Conservation (phyloP, 495 filamentous ascomycete genomes). For the Penicillium lividum region DNA sequence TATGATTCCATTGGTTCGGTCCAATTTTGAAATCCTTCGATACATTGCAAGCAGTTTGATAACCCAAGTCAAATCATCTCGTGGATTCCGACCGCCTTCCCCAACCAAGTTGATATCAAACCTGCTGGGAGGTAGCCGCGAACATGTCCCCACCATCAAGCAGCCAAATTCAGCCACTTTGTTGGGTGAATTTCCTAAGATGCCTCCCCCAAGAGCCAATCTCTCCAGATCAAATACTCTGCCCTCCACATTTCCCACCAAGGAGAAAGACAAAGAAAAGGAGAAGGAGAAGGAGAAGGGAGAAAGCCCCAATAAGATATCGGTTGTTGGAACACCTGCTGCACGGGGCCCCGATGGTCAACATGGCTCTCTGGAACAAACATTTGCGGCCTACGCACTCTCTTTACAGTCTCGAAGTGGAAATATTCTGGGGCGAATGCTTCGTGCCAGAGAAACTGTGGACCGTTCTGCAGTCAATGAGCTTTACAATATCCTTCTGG, state of each 20-base stretch:
- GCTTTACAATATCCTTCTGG: slow-evolving; percentile 83
- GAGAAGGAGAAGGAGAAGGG: slow-evolving; percentile 29
- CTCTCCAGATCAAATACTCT: slow-evolving; percentile 44
- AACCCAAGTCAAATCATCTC: slow-evolving; percentile 53
- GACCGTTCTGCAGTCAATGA: slow-evolving; percentile 84
- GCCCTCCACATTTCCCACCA: slow-evolving; percentile 36
- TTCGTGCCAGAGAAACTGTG: slow-evolving; percentile 67
- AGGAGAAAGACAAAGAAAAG: slow-evolving; percentile 31
- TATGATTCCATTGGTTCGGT: slow-evolving; percentile 51
- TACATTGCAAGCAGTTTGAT: slow-evolving; percentile 65
- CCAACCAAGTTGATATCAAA: slow-evolving; percentile 90
- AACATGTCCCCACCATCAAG: slow-evolving; percentile 36
- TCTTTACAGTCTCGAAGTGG: slow-evolving; percentile 80
- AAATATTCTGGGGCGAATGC: slow-evolving; percentile 73
- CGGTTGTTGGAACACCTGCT: slow-evolving; percentile 31
- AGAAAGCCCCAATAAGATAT: slow-evolving; percentile 36
- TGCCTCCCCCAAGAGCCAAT: slow-evolving; percentile 36
- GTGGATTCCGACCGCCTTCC: slow-evolving; percentile 69
- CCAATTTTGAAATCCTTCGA: slow-evolving; percentile 68
- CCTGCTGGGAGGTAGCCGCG: slow-evolving; percentile 63
- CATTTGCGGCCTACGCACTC: slow-evolving; percentile 79
- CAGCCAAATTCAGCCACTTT: slow-evolving; percentile 39
- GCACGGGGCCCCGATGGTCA: slow-evolving; percentile 41
- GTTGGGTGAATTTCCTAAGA: slow-evolving; percentile 42
- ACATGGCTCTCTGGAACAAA: slow-evolving; percentile 76